Percentiles rank a stretch among this genome's conserved stretches.
Conservation (phyloP, 805 yeast species). For the Schwanniomyces sp. region DNA sequence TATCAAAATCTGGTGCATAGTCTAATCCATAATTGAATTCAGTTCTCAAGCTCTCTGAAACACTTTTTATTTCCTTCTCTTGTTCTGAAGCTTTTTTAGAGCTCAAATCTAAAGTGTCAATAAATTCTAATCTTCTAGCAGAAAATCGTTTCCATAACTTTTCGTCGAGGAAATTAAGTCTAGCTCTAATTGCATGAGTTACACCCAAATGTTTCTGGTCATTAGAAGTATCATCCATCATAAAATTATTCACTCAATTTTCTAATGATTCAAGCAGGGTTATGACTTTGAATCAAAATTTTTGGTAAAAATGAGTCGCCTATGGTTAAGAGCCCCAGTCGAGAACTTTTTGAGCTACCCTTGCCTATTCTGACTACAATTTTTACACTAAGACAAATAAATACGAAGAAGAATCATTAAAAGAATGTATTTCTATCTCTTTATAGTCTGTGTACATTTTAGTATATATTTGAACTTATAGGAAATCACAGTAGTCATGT, state of each 20-base stretch:
- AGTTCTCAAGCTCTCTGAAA: constrained; percentile 71
- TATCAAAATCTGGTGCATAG: constrained; percentile 74
- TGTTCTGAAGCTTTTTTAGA: constrained; percentile 88
- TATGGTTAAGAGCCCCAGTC: not conserved
- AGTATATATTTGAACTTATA: no score
- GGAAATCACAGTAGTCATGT: no score
- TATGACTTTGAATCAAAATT: constrained; percentile 2
- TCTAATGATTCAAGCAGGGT: not conserved
- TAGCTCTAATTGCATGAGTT: constrained; percentile 57
- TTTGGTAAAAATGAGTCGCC: not conserved
- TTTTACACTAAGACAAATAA: no score
- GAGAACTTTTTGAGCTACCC: not conserved
- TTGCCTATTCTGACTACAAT: no score
- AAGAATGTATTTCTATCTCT: no score
- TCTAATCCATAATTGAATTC: constrained; percentile 73
- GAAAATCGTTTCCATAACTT: constrained; percentile 85
- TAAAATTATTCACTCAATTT: not conserved
- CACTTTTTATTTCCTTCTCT: constrained; percentile 73
- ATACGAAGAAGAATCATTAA: no score
- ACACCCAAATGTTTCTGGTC: constrained; percentile 36
- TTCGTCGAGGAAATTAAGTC: constrained; percentile 77
- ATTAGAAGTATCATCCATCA: not conserved
- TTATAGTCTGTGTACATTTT: no score
- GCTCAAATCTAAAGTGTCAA: constrained; percentile 67
- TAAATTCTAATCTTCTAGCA: constrained; percentile 85